These are phyloP conservation scores for Helotiales sp. DNA, from an alignment of 2,329 filamentous ascomycete species.

Conservation along the genomic window DNA sequence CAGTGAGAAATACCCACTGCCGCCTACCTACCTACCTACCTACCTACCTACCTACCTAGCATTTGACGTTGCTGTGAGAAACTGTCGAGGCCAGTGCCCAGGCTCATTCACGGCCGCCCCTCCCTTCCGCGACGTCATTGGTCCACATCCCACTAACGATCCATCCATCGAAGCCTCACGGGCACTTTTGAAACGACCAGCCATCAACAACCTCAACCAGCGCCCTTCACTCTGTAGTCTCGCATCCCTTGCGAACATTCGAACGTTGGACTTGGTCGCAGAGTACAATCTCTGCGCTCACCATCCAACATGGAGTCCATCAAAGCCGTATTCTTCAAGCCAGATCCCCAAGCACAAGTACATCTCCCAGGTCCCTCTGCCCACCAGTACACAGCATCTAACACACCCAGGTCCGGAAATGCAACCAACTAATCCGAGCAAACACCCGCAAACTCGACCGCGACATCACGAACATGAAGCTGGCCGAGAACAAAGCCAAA, in stretches of 20 bases:
- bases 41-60: too few relatives aligned
- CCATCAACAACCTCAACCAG: not conserved
- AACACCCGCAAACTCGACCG: constrained; percentile 95
- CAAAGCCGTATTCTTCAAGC: constrained; percentile 85
- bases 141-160: not conserved
- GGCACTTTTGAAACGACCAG: not conserved
- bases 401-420: constrained; percentile 80
- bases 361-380: constrained; percentile 34
- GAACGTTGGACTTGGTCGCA: constrained; percentile 3
- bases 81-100: not conserved
- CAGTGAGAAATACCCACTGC: too few relatives aligned
- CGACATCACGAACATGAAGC: constrained; percentile 80
- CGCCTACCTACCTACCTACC: too few relatives aligned
- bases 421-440: constrained; percentile 84
- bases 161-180: constrained; percentile 3
- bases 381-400: constrained; percentile 10
- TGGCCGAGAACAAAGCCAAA: constrained; percentile 83
- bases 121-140: constrained; percentile 12
- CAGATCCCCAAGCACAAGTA: constrained; percentile 93
- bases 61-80: too few relatives aligned
- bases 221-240: not conserved
- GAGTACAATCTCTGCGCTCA: constrained; percentile 20
- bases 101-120: constrained; percentile 5
- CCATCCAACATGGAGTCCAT: constrained; percentile 77
- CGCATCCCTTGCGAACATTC: not conserved